phyloP scores from a whole-genome alignment of 306 rosid species.

The Begonia peltatifolia region DNA sequence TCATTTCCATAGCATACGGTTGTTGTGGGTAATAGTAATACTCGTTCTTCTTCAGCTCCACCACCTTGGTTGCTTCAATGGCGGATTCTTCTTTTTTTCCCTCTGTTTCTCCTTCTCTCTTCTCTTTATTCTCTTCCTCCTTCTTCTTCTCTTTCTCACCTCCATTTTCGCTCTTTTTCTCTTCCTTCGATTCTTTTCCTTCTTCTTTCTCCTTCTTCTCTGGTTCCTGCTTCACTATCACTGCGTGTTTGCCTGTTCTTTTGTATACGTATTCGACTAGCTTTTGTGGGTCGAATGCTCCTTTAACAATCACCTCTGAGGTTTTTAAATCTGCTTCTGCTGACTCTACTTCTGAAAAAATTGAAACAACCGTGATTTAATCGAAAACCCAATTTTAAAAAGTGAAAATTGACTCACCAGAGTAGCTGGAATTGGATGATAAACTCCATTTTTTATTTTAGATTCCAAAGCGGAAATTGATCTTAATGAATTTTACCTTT shows the following conservation, averaged over 20 bases:
- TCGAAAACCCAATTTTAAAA: neutral
- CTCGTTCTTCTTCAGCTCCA: constrained; percentile 44
- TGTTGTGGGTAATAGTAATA: constrained; percentile 38
- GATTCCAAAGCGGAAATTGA: no score
- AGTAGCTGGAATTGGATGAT: no score
- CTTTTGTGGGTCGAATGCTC: constrained; percentile 45
- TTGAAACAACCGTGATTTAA: no score
- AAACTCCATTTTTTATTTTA: no score
- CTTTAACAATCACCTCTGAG: constrained; percentile 70
- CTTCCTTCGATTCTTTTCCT: constrained; percentile 8
- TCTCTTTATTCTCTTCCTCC: constrained; percentile 10
- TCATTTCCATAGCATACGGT: constrained; percentile 29
- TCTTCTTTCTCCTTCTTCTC: constrained; percentile 43
- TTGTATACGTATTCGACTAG: constrained; percentile 66
- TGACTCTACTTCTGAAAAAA: constrained; percentile 54
- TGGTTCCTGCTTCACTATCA: constrained; percentile 49
- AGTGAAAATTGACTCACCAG: neutral
- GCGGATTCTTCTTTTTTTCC: constrained; percentile 7
- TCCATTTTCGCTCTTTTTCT: constrained; percentile 12
- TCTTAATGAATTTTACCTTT: constrained; percentile 29
- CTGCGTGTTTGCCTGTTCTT: constrained; percentile 65
- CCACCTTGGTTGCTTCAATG: constrained; percentile 25
- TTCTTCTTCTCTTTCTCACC: constrained; percentile 13
- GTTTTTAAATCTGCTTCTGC: constrained; percentile 75
- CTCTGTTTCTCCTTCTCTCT: constrained; percentile 19